These are phyloP conservation scores for Ophiostoma ulmi DNA, from an alignment of 2,329 filamentous ascomycete genomes.

Conservation along the genomic window DNA sequence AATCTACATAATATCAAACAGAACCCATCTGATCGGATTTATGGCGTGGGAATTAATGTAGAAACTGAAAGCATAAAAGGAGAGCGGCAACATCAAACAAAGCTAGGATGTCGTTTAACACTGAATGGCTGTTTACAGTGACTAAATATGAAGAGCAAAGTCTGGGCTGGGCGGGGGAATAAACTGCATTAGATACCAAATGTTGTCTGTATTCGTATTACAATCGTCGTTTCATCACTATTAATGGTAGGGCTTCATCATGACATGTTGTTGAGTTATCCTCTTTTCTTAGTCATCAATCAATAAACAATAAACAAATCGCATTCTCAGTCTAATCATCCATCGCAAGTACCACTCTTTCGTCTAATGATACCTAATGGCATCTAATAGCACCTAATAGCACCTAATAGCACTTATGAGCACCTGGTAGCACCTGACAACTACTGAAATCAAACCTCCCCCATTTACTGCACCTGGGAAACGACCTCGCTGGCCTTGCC, in stretches of 20 bases:
- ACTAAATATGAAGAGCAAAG: not conserved
- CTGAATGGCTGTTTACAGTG: too few relatives aligned
- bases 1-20: too few relatives aligned
- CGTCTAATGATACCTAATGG: not conserved
- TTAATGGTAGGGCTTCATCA: not conserved
- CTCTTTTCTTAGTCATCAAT: not conserved
- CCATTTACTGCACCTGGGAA: conserved; percentile 61
- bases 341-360: not conserved
- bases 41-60: not conserved
- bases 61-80: not conserved
- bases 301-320: not conserved
- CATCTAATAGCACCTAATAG: not conserved
- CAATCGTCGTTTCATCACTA: not conserved
- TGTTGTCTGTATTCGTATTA: too few relatives aligned
- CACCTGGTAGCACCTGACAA: not conserved
- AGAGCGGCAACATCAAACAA: not conserved
- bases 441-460: not conserved
- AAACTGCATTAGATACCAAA: too few relatives aligned
- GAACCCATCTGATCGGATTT: too few relatives aligned
- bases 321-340: conserved; percentile 3
- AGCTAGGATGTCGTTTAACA: not conserved
- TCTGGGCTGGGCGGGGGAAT: too few relatives aligned
- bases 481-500: conserved; percentile 91
- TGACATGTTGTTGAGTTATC: not conserved
- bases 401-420: not conserved